A percentile compares a stretch with the other conserved stretches of the same genome.
Evolutionary conservation across 2,329 filamentous ascomycete species (phyloP).

Genomic region (Alternaria sp.): DNA sequence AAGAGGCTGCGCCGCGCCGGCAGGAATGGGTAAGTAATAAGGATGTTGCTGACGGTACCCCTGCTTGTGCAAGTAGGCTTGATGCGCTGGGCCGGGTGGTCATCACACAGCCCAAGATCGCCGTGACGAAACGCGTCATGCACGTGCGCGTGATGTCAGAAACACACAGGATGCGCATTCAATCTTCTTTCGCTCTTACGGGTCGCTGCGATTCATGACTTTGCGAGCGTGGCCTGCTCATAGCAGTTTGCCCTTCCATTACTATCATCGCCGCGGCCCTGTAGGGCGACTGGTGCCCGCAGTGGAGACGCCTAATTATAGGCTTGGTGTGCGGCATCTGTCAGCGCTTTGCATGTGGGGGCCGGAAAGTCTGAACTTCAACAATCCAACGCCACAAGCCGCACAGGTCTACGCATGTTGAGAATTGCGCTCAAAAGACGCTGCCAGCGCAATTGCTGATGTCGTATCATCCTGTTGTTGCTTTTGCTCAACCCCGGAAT

Average conservation of each 20-base stretch:
- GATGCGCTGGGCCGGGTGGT: conserved; percentile 19
- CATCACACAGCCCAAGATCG: conserved; percentile 21
- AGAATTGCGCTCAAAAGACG: background rate
- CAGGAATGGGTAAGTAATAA: conserved; percentile 9
- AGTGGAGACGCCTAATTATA: conserved; percentile 26
- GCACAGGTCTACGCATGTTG: background rate
- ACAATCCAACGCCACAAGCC: background rate
- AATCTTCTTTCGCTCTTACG: background rate
- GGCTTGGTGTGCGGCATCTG: conserved; percentile 7
- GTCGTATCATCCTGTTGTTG: background rate
- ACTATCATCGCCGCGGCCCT: background rate
- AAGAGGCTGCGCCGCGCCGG: background rate
- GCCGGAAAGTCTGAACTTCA: conserved; percentile 6
- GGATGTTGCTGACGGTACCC: conserved; percentile 18
- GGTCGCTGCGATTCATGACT: background rate
- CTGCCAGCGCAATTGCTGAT: background rate
- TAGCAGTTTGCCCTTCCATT: conserved; percentile 1
- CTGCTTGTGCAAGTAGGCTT: conserved; percentile 18
- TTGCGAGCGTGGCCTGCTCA: background rate
- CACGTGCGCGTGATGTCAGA: conserved; percentile 38
- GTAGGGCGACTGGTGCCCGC: conserved; percentile 16
- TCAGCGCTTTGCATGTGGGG: conserved; percentile 23
- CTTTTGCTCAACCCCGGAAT: conserved; percentile 4
- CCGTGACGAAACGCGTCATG: conserved; percentile 35
- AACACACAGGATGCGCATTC: conserved; percentile 1